phyloP scores from a whole-genome alignment of 2,329 filamentous ascomycete species.

The Pseudogymnoascus sp. region DNA sequence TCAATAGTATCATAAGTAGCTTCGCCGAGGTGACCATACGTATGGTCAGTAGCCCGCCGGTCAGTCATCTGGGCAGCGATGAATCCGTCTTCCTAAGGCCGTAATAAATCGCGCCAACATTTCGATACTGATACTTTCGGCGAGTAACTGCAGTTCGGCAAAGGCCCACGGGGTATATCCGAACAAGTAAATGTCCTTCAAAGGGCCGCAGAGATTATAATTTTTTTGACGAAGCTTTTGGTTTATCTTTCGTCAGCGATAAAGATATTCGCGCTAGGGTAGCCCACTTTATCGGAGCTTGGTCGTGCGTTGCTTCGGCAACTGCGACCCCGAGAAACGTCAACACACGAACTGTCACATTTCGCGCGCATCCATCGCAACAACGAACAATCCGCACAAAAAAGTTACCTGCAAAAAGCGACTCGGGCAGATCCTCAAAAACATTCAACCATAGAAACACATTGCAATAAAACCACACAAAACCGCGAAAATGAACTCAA shows the following conservation, averaged over 20 bases:
- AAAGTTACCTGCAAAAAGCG: neutral
- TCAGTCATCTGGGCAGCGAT: conserved; percentile 42
- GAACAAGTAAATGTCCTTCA: neutral
- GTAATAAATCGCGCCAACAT: conserved; percentile 19
- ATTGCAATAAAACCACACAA: neutral
- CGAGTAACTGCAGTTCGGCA: neutral
- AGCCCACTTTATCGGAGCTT: neutral
- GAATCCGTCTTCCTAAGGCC: conserved; percentile 13
- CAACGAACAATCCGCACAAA: neutral
- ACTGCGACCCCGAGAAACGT: neutral
- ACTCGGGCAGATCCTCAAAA: neutral
- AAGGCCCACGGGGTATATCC: neutral
- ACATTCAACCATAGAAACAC: neutral
- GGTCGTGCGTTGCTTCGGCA: neutral
- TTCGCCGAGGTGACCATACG: conserved; percentile 45
- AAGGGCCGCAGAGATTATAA: neutral
- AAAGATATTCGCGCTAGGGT: conserved; percentile 6
- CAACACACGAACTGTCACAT: conserved; percentile 4
- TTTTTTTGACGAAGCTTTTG: neutral
- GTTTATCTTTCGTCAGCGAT: conserved; percentile 8
- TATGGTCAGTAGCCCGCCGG: conserved; percentile 36
- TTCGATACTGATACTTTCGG: conserved; percentile 10
- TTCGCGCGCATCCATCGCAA: neutral
- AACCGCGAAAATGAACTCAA: conserved; percentile 40
- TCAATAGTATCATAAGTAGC: conserved; percentile 34